phyloP scores from a whole-genome alignment of 1,139 yeast species.

The Candida sojae region DNA sequence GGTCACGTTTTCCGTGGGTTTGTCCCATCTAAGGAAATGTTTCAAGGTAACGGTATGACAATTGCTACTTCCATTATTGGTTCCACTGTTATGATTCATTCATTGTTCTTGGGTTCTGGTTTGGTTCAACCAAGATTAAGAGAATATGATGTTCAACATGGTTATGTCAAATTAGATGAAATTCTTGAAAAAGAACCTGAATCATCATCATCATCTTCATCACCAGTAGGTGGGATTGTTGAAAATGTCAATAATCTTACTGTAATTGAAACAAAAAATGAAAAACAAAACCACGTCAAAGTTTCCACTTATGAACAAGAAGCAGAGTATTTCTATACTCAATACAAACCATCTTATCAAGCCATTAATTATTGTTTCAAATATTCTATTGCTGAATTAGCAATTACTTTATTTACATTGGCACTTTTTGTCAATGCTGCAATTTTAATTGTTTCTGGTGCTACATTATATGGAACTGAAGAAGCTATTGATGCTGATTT shows the following conservation, averaged over 20 bases:
- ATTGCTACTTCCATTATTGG: conserved; percentile 79
- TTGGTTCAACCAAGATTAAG: conserved; percentile 75
- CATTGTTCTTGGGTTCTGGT: conserved; percentile 73
- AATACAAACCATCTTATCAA: conserved; percentile 62
- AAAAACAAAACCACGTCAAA: conserved; percentile 12
- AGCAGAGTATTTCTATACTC: conserved; percentile 34
- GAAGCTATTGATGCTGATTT: conserved; percentile 75
- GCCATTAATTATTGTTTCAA: conserved; percentile 69
- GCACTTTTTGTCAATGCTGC: conserved; percentile 82
- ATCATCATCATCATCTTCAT: neutral
- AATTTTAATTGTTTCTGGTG: conserved; percentile 73
- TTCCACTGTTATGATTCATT: conserved; percentile 84
- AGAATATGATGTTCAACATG: conserved; percentile 60
- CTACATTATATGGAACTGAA: conserved; percentile 64
- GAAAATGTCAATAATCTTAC: conserved; percentile 1
- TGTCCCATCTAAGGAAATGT: conserved; percentile 65
- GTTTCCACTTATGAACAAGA: conserved; percentile 22
- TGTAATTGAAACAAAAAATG: conserved; percentile 1
- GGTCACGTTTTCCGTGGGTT: conserved; percentile 66
- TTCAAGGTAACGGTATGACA: conserved; percentile 64
- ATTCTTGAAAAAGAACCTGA: conserved; percentile 9
- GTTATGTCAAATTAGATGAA: conserved; percentile 35
- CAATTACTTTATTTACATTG: conserved; percentile 66
- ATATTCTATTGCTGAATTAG: conserved; percentile 65
- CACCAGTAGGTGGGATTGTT: conserved; percentile 6